These are phyloP conservation scores for Eutrema salsugineum DNA, from an alignment of 441 rosid species.

Conservation along the genomic window DNA sequence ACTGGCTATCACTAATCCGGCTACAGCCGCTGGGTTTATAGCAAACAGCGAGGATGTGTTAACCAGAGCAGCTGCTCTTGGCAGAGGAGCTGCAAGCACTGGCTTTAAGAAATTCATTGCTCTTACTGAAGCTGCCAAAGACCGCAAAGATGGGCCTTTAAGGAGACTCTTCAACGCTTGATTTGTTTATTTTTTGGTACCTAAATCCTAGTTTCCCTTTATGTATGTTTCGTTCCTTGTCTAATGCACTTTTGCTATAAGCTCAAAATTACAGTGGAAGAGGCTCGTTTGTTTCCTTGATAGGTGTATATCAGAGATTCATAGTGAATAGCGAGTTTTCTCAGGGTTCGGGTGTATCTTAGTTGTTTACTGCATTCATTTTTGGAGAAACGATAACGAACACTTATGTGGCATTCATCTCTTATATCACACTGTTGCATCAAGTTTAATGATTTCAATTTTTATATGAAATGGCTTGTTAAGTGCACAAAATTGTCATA, in stretches of 20 bases:
- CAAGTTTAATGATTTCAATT: no score
- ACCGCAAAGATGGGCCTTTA: constrained; percentile 93
- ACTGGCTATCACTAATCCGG: constrained; percentile 37
- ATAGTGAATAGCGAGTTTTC: not conserved
- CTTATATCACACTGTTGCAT: not conserved
- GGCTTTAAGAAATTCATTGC: constrained; percentile 99
- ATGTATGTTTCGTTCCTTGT: not conserved
- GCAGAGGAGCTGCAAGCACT: constrained; percentile 97
- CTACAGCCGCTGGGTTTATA: constrained; percentile 57
- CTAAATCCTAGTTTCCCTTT: not conserved
- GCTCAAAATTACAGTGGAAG: not conserved
- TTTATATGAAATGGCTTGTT: no score
- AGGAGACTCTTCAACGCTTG: constrained; percentile 79
- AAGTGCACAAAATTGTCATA: no score
- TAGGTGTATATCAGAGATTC: not conserved
- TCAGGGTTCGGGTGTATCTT: no score
- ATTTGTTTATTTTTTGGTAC: no score
- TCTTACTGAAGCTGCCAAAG: constrained; percentile 98
- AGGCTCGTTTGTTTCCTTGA: not conserved
- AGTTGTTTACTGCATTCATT: not conserved
- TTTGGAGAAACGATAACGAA: not conserved
- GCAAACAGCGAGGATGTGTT: constrained; percentile 95
- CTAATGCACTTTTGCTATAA: not conserved
- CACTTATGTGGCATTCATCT: not conserved
- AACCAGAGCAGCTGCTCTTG: constrained; percentile 97